Evolutionary conservation across 352 stramenopile genomes (phyloP), one percentile per base, ranked within the genome.

Genomic region (Phytophthora aleatoria): DNA sequence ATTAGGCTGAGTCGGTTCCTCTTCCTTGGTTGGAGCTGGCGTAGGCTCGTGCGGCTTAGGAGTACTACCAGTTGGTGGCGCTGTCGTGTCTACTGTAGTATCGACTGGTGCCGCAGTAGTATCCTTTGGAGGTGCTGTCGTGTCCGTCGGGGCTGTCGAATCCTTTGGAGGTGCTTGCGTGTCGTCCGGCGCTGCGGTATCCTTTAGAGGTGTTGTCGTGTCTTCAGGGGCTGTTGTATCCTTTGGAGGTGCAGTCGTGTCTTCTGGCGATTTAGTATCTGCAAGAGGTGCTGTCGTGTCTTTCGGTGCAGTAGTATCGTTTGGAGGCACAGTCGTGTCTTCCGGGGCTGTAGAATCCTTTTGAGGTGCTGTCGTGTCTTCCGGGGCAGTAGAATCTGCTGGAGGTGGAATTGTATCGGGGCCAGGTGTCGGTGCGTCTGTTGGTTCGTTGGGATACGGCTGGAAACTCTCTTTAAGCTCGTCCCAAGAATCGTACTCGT

Each of bases 41-140:
- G 60, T 67, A 3, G 60, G 13, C 16, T 55, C 58, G 28, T 20
- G 15, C 24, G 47, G 38, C 20, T 59, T 36, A 2, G 38, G 44
- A 7, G 55, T 62, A 31, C 27, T 7, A 3, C 48, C 20, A 7
- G 5, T 42, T 38, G 48, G 39, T 38, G 58, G 43, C 35, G 30
- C 30, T 5, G 57, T 56, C 12, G 41, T 47, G 16, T 24, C 38
- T 5, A 9, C 38, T 44, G 28, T 33, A 33, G 38, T 16, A 44
- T 39, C 12, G 3, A 7, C 12, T 15, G 35, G 35, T 15, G 38
- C 11, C 15, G 38, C 38, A 9, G 38, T 5, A 24, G 36, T 24
- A 10, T 39, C 26, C 10, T 16, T 10, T 20, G 36, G 27, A 31
- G 35, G 35, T 4, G 44, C 44, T 15, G 45, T 50, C 2, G 56